Base-by-base conservation (phyloP, 352 stramenopile genomes). In the Globisporangium paroecandrum region DNA sequence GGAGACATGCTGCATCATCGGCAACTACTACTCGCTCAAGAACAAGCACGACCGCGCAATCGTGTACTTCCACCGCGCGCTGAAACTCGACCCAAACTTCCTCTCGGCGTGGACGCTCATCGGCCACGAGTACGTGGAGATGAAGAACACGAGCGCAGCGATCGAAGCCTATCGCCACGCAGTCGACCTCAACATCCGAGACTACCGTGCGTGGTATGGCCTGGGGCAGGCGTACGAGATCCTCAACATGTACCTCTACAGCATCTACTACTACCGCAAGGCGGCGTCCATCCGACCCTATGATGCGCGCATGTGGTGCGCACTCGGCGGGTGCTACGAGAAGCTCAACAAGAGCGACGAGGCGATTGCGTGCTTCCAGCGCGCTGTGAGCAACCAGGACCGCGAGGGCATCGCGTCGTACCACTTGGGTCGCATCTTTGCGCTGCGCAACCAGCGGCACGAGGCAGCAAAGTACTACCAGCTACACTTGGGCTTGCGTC, bases 161-260 rank as follows among this genome's bases (percentile, higher is more conserved):
- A 97, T 99, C 61, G 97, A 99, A 77, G 90, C 93, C 3, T 99
- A 99, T 72, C 92, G 97, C 24, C 87, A 96, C 58, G 97, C 96
- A 1, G 77, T 91, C 58, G 91, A 98, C 74, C 87, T 99, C 13
- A 98, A 93, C 71, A 81, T 85, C 18, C 81, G 90, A 25, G 97
- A 99, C 73, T 99, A 99, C 78, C 86, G 97, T 38, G 97, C 98
- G 18, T 99, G 97, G 97, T 99, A 99, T 75, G 97, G 97, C 24
- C 85, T 99, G 25, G 98, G 97, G 0, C 97, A 99, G 77, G 97
- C 95, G 0, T 99, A 99, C 79, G 97, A 99, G 83, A 98, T 99
- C 57, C 82, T 99, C 58, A 97, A 99, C 73, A 99, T 99, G 96
- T 93, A 95, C 64, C 84, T 98, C 62, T 99, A 99, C 79, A 98